Evolutionary conservation across 345 rosid genomes (phyloP), one percentile per base, ranked within the genome.

Genomic region (Mangifera indica): DNA sequence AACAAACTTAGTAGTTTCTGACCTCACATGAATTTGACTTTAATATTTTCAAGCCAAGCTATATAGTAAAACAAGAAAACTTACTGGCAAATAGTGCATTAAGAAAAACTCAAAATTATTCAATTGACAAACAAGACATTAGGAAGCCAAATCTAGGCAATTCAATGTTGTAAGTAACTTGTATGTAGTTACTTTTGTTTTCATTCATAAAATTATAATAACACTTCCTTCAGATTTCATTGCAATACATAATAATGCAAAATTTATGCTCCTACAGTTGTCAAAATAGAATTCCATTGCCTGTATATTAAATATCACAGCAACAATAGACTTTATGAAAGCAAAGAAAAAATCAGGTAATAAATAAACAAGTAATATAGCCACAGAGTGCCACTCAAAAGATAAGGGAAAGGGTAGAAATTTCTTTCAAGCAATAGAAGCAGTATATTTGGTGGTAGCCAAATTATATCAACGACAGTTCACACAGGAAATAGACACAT

Each of bases 1-100:
- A 24, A 45, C 49, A 22, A 45, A 64, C 25, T 14, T 52, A 46
- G 70, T 59, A 10, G 48, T 45, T n/a, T 18, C 40, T 11, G 60
- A 32, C 26, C 59, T 52, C 46, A 67, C 68, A 64, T 45, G 40
- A 64, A 17, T 51, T 52, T 25, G 8, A 22, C 29, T 48, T 13
- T 10, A 55, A 68, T 25, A 21, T 7, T 54, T 54, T 68, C 72
- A 54, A 55, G 51, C 37, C 72, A 55, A 37, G 15, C 13, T 22
- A 21, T 22, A 18, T 37, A 61, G 15, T 9, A 61, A 32, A 61
- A 37, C 25, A 61, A 34, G 46, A 54, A 24, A 25, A 8, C 12
- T 49, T 20, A 34, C 20, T 29, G 2, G 11, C 9, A 67, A 25
- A 20, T 10, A 24, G 44, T 14, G 42, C 44, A 17, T 45, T 9